phyloP scores from a whole-genome alignment of 441 rosid genomes.

The Croton laevigatus region DNA sequence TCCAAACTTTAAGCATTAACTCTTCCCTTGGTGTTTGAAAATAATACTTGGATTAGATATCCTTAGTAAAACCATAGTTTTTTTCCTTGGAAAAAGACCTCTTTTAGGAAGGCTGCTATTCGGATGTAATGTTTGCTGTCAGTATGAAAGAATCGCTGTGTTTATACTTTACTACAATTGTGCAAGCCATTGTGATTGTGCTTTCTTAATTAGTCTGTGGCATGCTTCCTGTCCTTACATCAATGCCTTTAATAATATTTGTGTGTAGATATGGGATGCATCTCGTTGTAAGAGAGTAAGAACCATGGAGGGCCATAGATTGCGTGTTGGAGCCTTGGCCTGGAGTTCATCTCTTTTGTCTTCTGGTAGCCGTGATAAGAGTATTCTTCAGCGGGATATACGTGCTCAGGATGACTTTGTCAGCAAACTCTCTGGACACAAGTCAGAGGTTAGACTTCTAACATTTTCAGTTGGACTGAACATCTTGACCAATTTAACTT shows the following conservation, averaged over 20 bases:
- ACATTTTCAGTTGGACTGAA: slow-evolving; percentile 13
- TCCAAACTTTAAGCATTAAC: background rate
- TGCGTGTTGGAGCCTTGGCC: slow-evolving; percentile 88
- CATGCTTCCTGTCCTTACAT: background rate
- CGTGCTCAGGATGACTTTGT: slow-evolving; percentile 74
- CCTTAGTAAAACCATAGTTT: background rate
- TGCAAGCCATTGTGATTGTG: background rate
- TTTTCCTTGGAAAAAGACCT: background rate
- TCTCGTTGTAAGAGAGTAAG: slow-evolving; percentile 71
- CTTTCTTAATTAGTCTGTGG: background rate
- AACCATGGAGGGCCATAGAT: slow-evolving; percentile 93
- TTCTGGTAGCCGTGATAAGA: slow-evolving; percentile 95
- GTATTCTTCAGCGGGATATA: slow-evolving; percentile 84
- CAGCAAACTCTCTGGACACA: slow-evolving; percentile 86
- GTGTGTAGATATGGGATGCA: slow-evolving; percentile 84
- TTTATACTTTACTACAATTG: background rate
- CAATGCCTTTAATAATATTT: slow-evolving; percentile 7
- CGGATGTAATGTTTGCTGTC: background rate
- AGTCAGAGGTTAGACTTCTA: slow-evolving; percentile 61
- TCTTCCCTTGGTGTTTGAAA: background rate
- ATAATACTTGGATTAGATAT: background rate
- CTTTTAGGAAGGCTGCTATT: background rate
- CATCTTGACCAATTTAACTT: slow-evolving; percentile 10
- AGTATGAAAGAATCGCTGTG: background rate
- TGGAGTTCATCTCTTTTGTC: slow-evolving; percentile 84